phyloP scores from a whole-genome alignment of 1,139 yeast species.

The Taiozyma sp. region DNA sequence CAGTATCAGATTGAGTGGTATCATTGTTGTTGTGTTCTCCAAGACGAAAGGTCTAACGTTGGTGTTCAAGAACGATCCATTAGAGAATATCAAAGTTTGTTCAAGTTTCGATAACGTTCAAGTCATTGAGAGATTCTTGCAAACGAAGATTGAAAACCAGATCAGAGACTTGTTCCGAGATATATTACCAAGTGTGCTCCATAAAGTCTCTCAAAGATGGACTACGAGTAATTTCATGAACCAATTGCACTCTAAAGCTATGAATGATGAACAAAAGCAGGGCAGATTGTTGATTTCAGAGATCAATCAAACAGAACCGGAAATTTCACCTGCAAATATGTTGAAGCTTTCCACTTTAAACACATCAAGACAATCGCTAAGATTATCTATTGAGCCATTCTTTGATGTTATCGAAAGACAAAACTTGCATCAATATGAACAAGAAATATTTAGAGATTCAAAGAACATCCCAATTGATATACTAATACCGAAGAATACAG shows the following conservation, averaged over 20 bases:
- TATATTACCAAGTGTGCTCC: conserved; percentile 75
- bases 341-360: conserved; percentile 64
- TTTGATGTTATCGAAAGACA: conserved; percentile 34
- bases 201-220: conserved; percentile 69
- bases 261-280: conserved; percentile 24
- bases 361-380: conserved; percentile 72
- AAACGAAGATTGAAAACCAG: conserved; percentile 76
- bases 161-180: conserved; percentile 78
- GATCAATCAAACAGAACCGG: conserved; percentile 50
- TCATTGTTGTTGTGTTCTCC: conserved; percentile 78
- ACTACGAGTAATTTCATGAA: conserved; percentile 37
- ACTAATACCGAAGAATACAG: conserved; percentile 5
- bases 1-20: conserved; percentile 69
- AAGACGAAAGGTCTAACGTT: conserved; percentile 78
- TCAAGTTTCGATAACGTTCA: conserved; percentile 84
- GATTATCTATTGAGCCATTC: conserved; percentile 24
- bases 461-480: conserved; percentile 22
- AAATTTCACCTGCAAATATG: conserved; percentile 59
- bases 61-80: conserved; percentile 84
- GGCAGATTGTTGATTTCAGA: conserved; percentile 36
- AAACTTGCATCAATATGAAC: conserved; percentile 28
- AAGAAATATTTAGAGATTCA: conserved; percentile 8
- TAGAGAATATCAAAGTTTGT: conserved; percentile 74
- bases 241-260: conserved; percentile 31
- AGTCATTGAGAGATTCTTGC: conserved; percentile 75